These are phyloP conservation scores for Ascosphaera acerosa DNA, from an alignment of 2,329 filamentous ascomycete species.

Conservation along the genomic window DNA sequence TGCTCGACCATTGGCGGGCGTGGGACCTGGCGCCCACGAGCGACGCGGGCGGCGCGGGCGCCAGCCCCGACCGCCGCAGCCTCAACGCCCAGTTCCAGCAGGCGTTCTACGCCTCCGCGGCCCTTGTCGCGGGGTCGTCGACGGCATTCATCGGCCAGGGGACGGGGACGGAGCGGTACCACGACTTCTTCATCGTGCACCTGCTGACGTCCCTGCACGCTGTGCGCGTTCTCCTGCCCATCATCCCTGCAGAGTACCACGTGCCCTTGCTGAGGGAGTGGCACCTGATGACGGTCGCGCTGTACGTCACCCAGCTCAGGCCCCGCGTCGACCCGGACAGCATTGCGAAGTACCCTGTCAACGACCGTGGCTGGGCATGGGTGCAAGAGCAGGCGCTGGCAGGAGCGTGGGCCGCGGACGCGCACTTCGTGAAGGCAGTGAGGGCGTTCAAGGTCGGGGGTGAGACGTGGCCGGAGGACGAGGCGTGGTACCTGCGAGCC, in stretches of 20 bases:
- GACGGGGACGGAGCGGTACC: slow-evolving; percentile 18
- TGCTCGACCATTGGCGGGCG: slow-evolving; percentile 78
- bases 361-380: slow-evolving; percentile 48
- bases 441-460: slow-evolving; percentile 49
- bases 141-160: slow-evolving; percentile 4
- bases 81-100: slow-evolving; percentile 36
- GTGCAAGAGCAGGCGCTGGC: slow-evolving; percentile 46
- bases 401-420: slow-evolving; percentile 41
- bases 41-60: slow-evolving; percentile 10
- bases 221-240: slow-evolving; percentile 57
- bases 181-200: slow-evolving; percentile 67
- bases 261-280: slow-evolving; percentile 54
- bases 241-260: slow-evolving; percentile 49
- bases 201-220: slow-evolving; percentile 70
- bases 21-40: slow-evolving; percentile 33
- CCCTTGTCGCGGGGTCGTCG: slow-evolving; percentile 15
- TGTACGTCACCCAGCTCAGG: slow-evolving; percentile 52
- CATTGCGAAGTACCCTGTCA: slow-evolving; percentile 33
- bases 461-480: slow-evolving; percentile 19
- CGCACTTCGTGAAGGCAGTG: slow-evolving; percentile 67
- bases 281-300: slow-evolving; percentile 59
- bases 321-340: slow-evolving; percentile 40
- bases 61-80: too few relatives aligned
- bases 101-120: slow-evolving; percentile 32
- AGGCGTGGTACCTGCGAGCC: slow-evolving; percentile 23